These are phyloP conservation scores for Keithomyces neogunnii DNA, from an alignment of 2,329 filamentous ascomycete species.

Conservation along the genomic window DNA sequence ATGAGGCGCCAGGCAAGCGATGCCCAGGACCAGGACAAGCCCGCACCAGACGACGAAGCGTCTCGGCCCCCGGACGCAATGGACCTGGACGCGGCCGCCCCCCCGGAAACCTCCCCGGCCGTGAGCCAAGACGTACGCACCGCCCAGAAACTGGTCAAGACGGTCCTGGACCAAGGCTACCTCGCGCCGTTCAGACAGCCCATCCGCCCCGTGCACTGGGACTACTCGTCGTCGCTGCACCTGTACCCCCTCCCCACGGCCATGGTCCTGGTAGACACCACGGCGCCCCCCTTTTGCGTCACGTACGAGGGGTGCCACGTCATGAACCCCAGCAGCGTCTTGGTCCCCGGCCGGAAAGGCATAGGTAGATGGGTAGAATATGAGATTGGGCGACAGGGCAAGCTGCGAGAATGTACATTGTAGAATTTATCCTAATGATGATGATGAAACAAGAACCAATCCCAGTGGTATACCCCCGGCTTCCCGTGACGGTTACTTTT, in stretches of 20 bases:
- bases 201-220: constrained; percentile 80
- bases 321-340: constrained; percentile 78
- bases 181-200: constrained; percentile 79
- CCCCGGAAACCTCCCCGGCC: constrained; percentile 12
- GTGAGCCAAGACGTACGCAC: constrained; percentile 42
- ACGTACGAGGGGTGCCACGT: constrained; percentile 95
- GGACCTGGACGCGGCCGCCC: constrained; percentile 29
- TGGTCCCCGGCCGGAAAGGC: constrained; percentile 59
- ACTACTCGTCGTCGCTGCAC: constrained; percentile 66
- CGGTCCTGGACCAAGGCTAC: constrained; percentile 81
- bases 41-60: constrained; percentile 9
- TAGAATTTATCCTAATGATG: constrained; percentile 17
- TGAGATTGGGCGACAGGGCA: constrained; percentile 56
- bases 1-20: constrained; percentile 43
- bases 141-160: constrained; percentile 78
- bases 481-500: not conserved
- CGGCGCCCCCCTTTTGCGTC: constrained; percentile 73
- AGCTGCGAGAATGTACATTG: constrained; percentile 53
- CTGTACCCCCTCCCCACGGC: constrained; percentile 85
- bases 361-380: constrained; percentile 84
- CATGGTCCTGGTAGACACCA: constrained; percentile 73
- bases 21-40: constrained; percentile 22
- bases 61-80: constrained; percentile 22
- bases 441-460: not conserved
- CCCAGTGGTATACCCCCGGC: no score